These are phyloP conservation scores for Copromyces sp. DNA, from an alignment of 495 filamentous ascomycete genomes.

Conservation along the genomic window DNA sequence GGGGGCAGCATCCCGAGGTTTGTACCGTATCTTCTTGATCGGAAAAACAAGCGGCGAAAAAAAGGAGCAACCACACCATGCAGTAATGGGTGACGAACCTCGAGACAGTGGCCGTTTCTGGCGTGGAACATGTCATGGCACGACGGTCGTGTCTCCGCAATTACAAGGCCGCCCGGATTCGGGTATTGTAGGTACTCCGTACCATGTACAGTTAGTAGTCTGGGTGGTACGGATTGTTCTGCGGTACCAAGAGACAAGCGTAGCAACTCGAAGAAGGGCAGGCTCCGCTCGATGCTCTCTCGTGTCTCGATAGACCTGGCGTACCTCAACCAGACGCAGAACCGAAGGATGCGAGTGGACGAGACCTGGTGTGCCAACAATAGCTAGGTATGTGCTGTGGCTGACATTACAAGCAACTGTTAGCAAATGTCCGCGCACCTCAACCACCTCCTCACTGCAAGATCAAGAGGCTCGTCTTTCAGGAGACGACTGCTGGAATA, in stretches of 20 bases:
- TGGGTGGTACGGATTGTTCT: neutral
- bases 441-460: neutral
- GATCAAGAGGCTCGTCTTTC: neutral
- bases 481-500: neutral
- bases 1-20: neutral
- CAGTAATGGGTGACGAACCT: neutral
- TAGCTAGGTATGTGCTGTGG: neutral
- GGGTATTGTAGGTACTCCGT: neutral
- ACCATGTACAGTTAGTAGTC: neutral
- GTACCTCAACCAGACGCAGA: neutral
- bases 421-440: neutral
- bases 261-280: slow-evolving; percentile 10
- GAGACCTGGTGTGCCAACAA: neutral
- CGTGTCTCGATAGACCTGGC: neutral
- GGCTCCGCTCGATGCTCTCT: neutral
- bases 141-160: neutral
- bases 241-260: neutral
- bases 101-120: neutral
- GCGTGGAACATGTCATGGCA: neutral
- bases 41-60: neutral
- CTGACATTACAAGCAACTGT: neutral
- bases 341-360: neutral
- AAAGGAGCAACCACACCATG: neutral
- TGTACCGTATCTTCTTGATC: neutral
- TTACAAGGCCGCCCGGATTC: neutral